These are phyloP conservation scores for Penicillium cinerascens DNA, from an alignment of 495 filamentous ascomycete species.

Conservation along the genomic window DNA sequence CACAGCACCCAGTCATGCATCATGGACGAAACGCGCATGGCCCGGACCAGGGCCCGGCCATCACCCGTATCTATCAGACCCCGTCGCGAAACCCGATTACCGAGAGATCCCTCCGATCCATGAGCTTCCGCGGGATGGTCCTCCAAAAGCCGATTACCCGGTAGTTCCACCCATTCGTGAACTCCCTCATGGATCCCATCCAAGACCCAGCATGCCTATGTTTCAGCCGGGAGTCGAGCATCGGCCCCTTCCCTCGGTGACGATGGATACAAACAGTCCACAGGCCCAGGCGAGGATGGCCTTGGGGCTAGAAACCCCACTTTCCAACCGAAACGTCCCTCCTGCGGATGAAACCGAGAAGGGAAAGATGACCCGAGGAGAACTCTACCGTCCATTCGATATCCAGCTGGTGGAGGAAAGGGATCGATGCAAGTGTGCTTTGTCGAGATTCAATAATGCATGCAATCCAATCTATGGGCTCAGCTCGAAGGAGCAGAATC, in stretches of 20 bases:
- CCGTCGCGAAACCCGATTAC: constrained; percentile 37
- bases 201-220: constrained; percentile 36
- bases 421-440: constrained; percentile 76
- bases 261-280: constrained; percentile 41
- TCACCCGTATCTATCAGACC: constrained; percentile 35
- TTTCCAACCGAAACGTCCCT: constrained; percentile 29
- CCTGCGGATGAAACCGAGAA: constrained; percentile 65
- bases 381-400: constrained; percentile 74
- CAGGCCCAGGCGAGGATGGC: constrained; percentile 47
- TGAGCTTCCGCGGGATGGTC: constrained; percentile 40
- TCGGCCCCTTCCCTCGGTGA: constrained; percentile 27
- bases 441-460: constrained; percentile 87
- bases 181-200: constrained; percentile 33
- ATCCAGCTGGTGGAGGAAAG: constrained; percentile 79
- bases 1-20: constrained; percentile 27
- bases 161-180: constrained; percentile 45
- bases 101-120: constrained; percentile 44
- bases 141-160: constrained; percentile 39
- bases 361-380: constrained; percentile 89
- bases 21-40: constrained; percentile 38
- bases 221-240: constrained; percentile 39
- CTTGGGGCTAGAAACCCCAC: constrained; percentile 43
- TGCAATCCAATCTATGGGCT: constrained; percentile 75
- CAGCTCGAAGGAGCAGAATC: constrained; percentile 72
- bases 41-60: constrained; percentile 33